Conservation (phyloP, 2,329 filamentous ascomycete genomes). For the Neofusicoccum sp. region DNA sequence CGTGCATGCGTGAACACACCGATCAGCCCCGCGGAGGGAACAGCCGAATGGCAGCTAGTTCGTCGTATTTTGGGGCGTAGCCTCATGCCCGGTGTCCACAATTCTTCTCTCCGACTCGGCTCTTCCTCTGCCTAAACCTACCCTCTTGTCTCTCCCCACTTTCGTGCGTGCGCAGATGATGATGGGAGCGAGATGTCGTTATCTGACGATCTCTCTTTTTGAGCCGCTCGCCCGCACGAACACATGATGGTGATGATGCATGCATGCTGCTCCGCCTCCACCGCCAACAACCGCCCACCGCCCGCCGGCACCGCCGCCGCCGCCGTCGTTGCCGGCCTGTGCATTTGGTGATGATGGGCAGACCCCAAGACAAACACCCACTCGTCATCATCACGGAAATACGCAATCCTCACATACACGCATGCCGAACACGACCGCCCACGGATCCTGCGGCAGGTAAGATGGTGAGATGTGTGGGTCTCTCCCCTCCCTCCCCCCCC, state of each 20-base stretch:
- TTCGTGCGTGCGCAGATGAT: not conserved
- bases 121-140: too few species aligned
- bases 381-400: slow-evolving; percentile 3
- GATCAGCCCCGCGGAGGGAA: too few species aligned
- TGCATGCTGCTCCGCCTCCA: not conserved
- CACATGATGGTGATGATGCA: too few species aligned
- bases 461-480: slow-evolving; percentile 5
- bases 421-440: not conserved
- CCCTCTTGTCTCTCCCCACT: not conserved
- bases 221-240: not conserved
- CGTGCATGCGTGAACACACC: too few species aligned
- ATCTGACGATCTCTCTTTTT: slow-evolving; percentile 13
- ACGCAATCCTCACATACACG: not conserved
- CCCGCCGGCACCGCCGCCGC: not conserved
- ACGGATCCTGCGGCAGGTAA: slow-evolving; percentile 6
- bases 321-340: not conserved
- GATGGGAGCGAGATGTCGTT: slow-evolving; percentile 15
- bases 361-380: not conserved
- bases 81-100: too few species aligned
- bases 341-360: too few species aligned
- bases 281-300: not conserved
- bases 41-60: too few species aligned
- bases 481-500: not conserved
- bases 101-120: too few species aligned
- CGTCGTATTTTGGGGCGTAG: too few species aligned